phyloP scores from a whole-genome alignment of 768 basidiomycete genomes.

The Sarcodon aspratus region DNA sequence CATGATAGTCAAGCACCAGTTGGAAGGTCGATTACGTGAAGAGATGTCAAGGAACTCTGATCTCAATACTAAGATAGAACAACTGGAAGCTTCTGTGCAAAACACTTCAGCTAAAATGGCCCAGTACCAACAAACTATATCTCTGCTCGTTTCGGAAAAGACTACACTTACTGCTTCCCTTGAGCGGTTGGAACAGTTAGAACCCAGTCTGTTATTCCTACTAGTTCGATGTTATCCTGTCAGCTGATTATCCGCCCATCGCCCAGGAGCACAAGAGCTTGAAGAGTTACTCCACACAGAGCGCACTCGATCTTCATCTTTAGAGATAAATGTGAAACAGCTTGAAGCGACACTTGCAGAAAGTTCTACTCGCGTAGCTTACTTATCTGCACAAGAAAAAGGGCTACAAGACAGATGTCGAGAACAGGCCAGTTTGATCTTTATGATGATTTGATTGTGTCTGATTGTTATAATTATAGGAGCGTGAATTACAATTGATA shows the following conservation, averaged over 20 bases:
- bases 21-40: background rate
- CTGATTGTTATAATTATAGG: slow-evolving; percentile 26
- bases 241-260: background rate
- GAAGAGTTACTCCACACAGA: slow-evolving; percentile 13
- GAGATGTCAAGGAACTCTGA: background rate
- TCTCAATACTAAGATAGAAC: slow-evolving; percentile 4
- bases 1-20: background rate
- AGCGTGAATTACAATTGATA: slow-evolving; percentile 64
- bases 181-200: slow-evolving; percentile 18
- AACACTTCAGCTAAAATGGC: slow-evolving; percentile 9
- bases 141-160: slow-evolving; percentile 27
- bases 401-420: slow-evolving; percentile 35
- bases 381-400: slow-evolving; percentile 39
- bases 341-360: slow-evolving; percentile 29
- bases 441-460: background rate
- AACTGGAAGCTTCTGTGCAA: slow-evolving; percentile 9
- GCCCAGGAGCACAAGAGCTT: slow-evolving; percentile 13
- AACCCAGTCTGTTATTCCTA: slow-evolving; percentile 13
- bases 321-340: slow-evolving; percentile 24
- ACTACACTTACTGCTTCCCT: slow-evolving; percentile 17
- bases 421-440: slow-evolving; percentile 34
- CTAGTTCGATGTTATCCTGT: background rate
- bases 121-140: slow-evolving; percentile 28
- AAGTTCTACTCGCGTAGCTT: slow-evolving; percentile 25
- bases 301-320: slow-evolving; percentile 5